phyloP scores from a whole-genome alignment of 2,329 filamentous ascomycete genomes.

The Calonectria henricotiae region DNA sequence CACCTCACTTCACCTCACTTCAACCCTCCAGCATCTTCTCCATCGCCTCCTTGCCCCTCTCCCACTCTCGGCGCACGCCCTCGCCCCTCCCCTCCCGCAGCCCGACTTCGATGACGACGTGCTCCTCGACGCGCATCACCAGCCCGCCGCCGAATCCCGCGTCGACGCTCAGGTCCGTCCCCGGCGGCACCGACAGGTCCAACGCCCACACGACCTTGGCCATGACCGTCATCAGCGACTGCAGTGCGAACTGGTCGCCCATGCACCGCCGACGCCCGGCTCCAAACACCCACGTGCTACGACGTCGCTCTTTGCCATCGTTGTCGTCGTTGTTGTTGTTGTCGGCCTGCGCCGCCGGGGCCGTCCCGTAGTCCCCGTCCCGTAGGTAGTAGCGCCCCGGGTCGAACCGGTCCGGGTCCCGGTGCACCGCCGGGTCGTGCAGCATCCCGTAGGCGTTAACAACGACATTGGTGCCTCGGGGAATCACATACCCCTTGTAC shows the following conservation, averaged over 20 bases:
- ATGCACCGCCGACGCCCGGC: conserved; percentile 66
- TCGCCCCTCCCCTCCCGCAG: conserved; percentile 30
- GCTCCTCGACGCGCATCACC: conserved; percentile 42
- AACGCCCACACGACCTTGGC: conserved; percentile 68
- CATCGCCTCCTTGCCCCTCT: conserved; percentile 35
- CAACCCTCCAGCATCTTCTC: conserved; percentile 27
- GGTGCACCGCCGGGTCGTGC: conserved; percentile 47
- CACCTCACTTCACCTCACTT: too few species aligned
- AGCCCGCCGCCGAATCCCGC: conserved; percentile 49
- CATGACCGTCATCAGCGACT: conserved; percentile 60
- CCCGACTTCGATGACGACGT: conserved; percentile 29
- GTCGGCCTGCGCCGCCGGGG: background rate
- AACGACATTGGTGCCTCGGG: conserved; percentile 64
- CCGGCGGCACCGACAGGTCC: conserved; percentile 51
- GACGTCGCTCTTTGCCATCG: conserved; percentile 38
- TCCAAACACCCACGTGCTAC: conserved; percentile 63
- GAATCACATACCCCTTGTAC: conserved; percentile 67
- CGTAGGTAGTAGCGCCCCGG: conserved; percentile 52
- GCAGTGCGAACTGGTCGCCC: conserved; percentile 66
- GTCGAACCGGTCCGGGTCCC: conserved; percentile 50
- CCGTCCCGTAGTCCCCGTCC: background rate
- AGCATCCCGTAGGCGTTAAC: conserved; percentile 56
- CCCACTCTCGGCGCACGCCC: conserved; percentile 29
- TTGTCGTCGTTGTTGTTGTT: conserved; percentile 7
- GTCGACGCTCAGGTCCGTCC: conserved; percentile 50